Evolutionary conservation across 495 filamentous ascomycete species (phyloP).

Genomic region (Jackrogersella minutella): DNA sequence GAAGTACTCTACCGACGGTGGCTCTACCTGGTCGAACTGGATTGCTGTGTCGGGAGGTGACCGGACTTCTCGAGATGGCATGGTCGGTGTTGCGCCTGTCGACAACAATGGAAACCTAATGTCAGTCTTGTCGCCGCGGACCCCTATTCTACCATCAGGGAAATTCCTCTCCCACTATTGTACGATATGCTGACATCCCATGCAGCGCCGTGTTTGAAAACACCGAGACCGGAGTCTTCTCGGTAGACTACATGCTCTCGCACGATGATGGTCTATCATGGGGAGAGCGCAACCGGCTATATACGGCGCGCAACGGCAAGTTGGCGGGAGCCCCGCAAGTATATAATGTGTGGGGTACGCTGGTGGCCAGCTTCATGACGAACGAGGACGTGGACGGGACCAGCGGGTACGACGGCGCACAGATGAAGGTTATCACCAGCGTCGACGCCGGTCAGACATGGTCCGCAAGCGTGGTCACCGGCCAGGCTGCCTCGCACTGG

Average conservation of each 20-base stretch:
- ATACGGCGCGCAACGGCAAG: slow-evolving; percentile 51
- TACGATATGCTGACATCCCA: slow-evolving; percentile 6
- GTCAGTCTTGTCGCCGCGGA: slow-evolving; percentile 15
- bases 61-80: slow-evolving; percentile 62
- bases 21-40: slow-evolving; percentile 57
- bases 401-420: slow-evolving; percentile 40
- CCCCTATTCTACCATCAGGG: not conserved
- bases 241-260: slow-evolving; percentile 59
- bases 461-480: slow-evolving; percentile 48
- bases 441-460: slow-evolving; percentile 50
- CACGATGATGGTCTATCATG: slow-evolving; percentile 65
- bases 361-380: slow-evolving; percentile 69
- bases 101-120: slow-evolving; percentile 51
- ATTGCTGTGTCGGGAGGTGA: slow-evolving; percentile 57
- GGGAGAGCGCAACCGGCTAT: slow-evolving; percentile 61
- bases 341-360: slow-evolving; percentile 61
- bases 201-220: slow-evolving; percentile 63
- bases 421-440: slow-evolving; percentile 50
- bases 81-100: slow-evolving; percentile 62
- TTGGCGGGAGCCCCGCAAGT: slow-evolving; percentile 61
- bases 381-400: slow-evolving; percentile 59
- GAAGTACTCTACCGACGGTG: slow-evolving; percentile 60
- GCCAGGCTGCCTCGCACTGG: slow-evolving; percentile 49
- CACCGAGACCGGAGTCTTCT: slow-evolving; percentile 55
- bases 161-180: not conserved